Evolutionary conservation across 2,329 filamentous ascomycete species (phyloP), one percentile per base, ranked within the genome.

Genomic region (Apiospora koreana): DNA sequence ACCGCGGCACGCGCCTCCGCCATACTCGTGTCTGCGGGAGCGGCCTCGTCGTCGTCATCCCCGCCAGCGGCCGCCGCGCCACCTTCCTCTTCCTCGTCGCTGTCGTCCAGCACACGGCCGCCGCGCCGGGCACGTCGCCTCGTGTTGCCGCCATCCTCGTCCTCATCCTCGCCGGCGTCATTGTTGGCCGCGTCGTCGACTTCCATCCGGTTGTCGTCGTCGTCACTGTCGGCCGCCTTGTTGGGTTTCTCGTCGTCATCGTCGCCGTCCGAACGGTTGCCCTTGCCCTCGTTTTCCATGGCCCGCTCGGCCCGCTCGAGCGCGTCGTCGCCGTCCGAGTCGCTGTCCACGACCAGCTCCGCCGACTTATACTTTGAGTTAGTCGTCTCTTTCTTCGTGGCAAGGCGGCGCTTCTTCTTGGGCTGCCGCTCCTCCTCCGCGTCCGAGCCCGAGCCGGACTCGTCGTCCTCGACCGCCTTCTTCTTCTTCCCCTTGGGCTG

Each of bases 291-390:
- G 6, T 73, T 75, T 48, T 78, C 79, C 23, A 85, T 75, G 5
- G 79, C 80, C 67, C 80, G 79, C 74, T 86, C 85, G 0, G 83
- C 84, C 41, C 81, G 81, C n/a, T 86, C 85, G 4, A 86, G 80
- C 6, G 79, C 80, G 54, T 85, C 81, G 1, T 82, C 80, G 18
- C 81, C 81, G 9, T 82, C 78, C 21, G 88, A 89, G 73, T 93
- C 91, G 72, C 91, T 94, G 73, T 95, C 93, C 62, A 94, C 92
- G 38, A 97, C 90, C 72, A 94, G 89, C 81, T 97, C 94, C 1
- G 88, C 91, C 67, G 92, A 95, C 87, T 97, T 97, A 86, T 89
- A 97, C 81, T 97, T 97, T 79, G 79, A 50, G 35, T 62, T 81
- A 72, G 82, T 83, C 73, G 82, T 83, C 73, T 89, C 86, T 72